Evolutionary conservation across 2,329 filamentous ascomycete genomes (phyloP).

Genomic region (Ophiocordyceps robertsii): DNA sequence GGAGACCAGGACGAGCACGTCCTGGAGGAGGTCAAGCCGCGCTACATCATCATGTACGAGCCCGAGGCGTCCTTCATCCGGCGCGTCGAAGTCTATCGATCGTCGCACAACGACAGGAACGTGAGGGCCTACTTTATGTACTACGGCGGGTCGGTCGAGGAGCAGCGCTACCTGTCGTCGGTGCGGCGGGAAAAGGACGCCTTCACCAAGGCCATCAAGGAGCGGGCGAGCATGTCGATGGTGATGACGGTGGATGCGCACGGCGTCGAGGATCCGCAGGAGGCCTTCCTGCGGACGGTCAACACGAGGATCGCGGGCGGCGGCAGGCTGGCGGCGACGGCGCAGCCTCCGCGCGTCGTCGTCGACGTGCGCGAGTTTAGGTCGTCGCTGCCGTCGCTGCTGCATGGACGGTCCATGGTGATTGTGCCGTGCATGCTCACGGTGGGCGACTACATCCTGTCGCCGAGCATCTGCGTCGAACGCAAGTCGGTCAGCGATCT

Average conservation of each 20-base stretch:
- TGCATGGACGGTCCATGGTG: conserved; percentile 79
- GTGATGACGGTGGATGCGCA: conserved; percentile 64
- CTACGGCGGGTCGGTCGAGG: conserved; percentile 88
- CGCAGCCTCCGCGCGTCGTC: conserved; percentile 77
- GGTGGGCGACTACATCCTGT: conserved; percentile 90
- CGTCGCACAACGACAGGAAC: conserved; percentile 78
- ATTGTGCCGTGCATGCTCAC: conserved; percentile 93
- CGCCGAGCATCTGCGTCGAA: conserved; percentile 83
- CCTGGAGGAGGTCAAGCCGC: conserved; percentile 85
- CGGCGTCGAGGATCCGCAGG: conserved; percentile 66
- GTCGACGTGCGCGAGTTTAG: conserved; percentile 95
- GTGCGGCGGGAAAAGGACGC: conserved; percentile 94
- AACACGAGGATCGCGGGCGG: conserved; percentile 96
- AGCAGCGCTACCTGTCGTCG: conserved; percentile 80
- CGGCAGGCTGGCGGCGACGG: conserved; percentile 69
- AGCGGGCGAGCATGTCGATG: conserved; percentile 84
- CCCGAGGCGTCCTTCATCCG: conserved; percentile 90
- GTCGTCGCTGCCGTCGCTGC: conserved; percentile 77
- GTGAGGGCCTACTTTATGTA: conserved; percentile 95
- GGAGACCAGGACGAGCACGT: conserved; percentile 93
- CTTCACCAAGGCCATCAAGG: conserved; percentile 88
- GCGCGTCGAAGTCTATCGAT: conserved; percentile 87
- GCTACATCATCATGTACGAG: conserved; percentile 98
- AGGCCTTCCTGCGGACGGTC: conserved; percentile 83
- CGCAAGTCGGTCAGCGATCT: conserved; percentile 87